phyloP scores from a whole-genome alignment of 495 filamentous ascomycete species.

The Symbiotaphrina buchneri region DNA sequence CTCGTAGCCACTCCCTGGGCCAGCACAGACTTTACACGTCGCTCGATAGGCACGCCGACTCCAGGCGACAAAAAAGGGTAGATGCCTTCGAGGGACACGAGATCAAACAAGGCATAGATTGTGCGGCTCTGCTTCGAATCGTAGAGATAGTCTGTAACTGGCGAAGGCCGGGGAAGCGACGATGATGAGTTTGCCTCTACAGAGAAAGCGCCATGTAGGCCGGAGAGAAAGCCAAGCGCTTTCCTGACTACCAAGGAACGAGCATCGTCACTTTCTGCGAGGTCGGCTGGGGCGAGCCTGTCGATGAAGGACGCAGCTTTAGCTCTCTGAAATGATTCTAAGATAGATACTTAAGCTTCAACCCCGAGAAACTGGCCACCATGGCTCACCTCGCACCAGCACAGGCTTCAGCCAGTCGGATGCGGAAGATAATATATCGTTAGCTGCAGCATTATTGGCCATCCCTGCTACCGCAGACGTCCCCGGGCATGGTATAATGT shows the following conservation, averaged over 20 bases:
- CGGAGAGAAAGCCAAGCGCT: conserved; percentile 16
- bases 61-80: conserved; percentile 29
- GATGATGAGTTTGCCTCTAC: neutral
- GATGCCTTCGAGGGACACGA: conserved; percentile 30
- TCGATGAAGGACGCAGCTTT: conserved; percentile 17
- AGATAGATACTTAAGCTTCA: conserved; percentile 11
- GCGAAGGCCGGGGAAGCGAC: conserved; percentile 3
- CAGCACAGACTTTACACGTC: conserved; percentile 26
- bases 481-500: too few species aligned
- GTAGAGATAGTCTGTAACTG: conserved; percentile 1
- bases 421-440: too few species aligned
- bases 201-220: conserved; percentile 18
- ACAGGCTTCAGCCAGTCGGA: conserved; percentile 19
- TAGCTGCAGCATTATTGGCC: too few species aligned
- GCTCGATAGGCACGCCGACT: conserved; percentile 29
- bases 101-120: conserved; percentile 25
- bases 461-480: too few species aligned
- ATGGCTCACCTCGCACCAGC: conserved; percentile 19
- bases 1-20: conserved; percentile 22
- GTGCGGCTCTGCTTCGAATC: conserved; percentile 13
- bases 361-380: conserved; percentile 5
- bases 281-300: conserved; percentile 9
- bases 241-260: conserved; percentile 11
- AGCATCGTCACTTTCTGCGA: conserved; percentile 3
- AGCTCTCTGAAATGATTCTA: conserved; percentile 18